phyloP scores from a whole-genome alignment of 2,329 filamentous ascomycete genomes.

The Paecilomyces formosus region DNA sequence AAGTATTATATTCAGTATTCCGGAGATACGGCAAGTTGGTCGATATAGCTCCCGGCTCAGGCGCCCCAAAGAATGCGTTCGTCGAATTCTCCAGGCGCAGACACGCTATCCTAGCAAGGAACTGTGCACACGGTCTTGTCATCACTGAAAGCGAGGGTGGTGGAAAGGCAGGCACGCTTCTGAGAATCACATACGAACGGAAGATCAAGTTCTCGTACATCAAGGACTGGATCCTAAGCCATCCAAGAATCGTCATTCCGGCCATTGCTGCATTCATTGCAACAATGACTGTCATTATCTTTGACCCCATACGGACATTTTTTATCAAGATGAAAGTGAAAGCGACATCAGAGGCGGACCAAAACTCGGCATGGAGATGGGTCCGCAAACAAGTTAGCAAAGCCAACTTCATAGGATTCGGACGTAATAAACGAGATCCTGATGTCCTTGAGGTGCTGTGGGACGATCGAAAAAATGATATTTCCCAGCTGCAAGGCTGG shows the following conservation, averaged over 20 bases:
- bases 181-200: constrained; percentile 78
- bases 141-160: constrained; percentile 63
- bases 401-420: constrained; percentile 39
- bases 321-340: constrained; percentile 87
- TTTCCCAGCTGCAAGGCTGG: constrained; percentile 77
- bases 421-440: constrained; percentile 48
- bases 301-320: constrained; percentile 89
- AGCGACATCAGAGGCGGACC: constrained; percentile 63
- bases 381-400: constrained; percentile 57
- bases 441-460: constrained; percentile 73
- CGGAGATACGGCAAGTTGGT: constrained; percentile 83
- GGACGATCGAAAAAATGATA: constrained; percentile 75
- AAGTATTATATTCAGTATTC: constrained; percentile 79
- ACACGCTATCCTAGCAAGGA: constrained; percentile 79
- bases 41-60: constrained; percentile 81
- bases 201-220: constrained; percentile 70
- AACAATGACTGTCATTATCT: constrained; percentile 75
- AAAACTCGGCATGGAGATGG: constrained; percentile 72
- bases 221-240: constrained; percentile 77
- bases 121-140: constrained; percentile 81
- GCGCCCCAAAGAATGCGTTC: constrained; percentile 70
- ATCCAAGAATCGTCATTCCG: constrained; percentile 84
- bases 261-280: constrained; percentile 72
- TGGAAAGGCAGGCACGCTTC: constrained; percentile 64
- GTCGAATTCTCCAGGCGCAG: constrained; percentile 68